Conservation (phyloP, 2,329 filamentous ascomycete species). For the Hirsutella thompsonii region DNA sequence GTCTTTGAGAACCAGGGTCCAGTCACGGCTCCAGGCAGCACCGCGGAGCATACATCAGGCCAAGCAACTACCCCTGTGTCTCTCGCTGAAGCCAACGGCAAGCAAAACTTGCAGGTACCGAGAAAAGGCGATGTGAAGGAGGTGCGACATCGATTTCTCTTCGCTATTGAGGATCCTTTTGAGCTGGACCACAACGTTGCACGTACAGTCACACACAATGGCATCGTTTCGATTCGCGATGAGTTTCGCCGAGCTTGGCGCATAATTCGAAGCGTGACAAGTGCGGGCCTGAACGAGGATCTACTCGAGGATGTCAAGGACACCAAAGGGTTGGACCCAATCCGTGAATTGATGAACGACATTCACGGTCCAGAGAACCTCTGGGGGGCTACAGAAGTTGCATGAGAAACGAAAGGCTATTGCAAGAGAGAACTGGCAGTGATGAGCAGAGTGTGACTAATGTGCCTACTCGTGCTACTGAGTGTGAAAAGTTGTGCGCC, state of each 20-base stretch:
- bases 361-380: slow-evolving; percentile 16
- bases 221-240: slow-evolving; percentile 69
- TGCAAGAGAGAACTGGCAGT: no score
- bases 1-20: slow-evolving; percentile 38
- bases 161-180: slow-evolving; percentile 88
- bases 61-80: not conserved
- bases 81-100: not conserved
- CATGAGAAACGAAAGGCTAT: no score
- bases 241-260: slow-evolving; percentile 73
- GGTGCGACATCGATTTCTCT: slow-evolving; percentile 66
- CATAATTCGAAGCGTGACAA: slow-evolving; percentile 47
- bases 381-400: not conserved
- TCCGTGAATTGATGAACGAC: slow-evolving; percentile 17
- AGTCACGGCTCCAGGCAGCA: slow-evolving; percentile 4
- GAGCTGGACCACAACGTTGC: slow-evolving; percentile 82
- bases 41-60: not conserved
- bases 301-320: slow-evolving; percentile 38
- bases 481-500: not conserved
- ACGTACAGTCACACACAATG: slow-evolving; percentile 70
- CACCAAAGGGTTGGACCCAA: slow-evolving; percentile 10
- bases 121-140: slow-evolving; percentile 44
- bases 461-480: not conserved
- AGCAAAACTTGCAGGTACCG: slow-evolving; percentile 4
- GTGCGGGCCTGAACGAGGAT: slow-evolving; percentile 26
- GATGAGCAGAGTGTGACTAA: no score